Percentiles rank a stretch among this genome's conserved stretches.
Conservation (phyloP, 139 green algal species). For the Picochlorum sp. region DNA sequence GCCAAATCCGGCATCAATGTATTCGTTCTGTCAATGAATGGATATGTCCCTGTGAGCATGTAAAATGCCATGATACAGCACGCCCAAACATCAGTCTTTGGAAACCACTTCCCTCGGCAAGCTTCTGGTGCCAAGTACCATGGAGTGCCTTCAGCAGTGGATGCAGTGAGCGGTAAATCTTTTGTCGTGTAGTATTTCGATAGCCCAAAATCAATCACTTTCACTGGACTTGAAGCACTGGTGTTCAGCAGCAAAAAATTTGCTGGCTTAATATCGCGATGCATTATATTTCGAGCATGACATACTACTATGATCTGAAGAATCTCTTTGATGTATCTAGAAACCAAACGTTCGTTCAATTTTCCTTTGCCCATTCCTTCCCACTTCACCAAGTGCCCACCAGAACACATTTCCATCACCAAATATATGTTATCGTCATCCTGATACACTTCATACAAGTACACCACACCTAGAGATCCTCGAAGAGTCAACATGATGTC, state of each 20-base stretch:
- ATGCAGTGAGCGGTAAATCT: conserved; percentile 55
- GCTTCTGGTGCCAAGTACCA: conserved; percentile 73
- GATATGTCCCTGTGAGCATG: conserved; percentile 19
- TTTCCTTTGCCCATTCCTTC: conserved; percentile 2
- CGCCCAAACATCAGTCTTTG: conserved; percentile 71
- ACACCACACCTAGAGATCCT: conserved; percentile 27
- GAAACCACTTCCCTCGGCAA: conserved; percentile 55
- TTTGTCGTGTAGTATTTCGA: conserved; percentile 18
- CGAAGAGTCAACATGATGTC: conserved; percentile 28
- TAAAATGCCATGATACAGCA: conserved; percentile 72
- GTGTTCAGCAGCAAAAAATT: conserved; percentile 39
- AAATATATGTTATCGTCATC: conserved; percentile 32
- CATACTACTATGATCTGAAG: conserved; percentile 38
- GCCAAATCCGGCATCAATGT: conserved; percentile 24
- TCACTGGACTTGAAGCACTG: conserved; percentile 25
- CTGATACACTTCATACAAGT: conserved; percentile 37
- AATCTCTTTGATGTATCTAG: conserved; percentile 27
- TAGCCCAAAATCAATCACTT: conserved; percentile 51
- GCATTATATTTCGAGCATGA: conserved; percentile 33
- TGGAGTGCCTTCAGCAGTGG: conserved; percentile 79
- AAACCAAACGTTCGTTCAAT: conserved; percentile 32
- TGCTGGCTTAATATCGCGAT: conserved; percentile 42
- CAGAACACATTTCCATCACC: conserved; percentile 39
- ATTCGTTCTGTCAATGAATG: conserved; percentile 21
- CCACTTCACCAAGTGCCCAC: conserved; percentile 30